Conservation (phyloP, 164 flowering plant species). For the Nymphaea thermarum region DNA sequence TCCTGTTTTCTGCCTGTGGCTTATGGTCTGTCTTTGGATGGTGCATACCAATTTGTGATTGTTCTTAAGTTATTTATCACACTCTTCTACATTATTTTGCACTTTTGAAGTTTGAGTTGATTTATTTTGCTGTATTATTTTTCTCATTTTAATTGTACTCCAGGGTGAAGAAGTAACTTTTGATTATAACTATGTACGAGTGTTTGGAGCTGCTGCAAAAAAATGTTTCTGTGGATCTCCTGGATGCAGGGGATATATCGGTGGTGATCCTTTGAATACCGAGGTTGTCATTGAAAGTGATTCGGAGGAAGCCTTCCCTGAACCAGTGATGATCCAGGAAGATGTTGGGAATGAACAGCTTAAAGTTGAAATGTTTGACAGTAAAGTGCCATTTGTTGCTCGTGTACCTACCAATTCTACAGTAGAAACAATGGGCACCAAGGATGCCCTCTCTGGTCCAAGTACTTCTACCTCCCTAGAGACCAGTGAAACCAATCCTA, state of each 20-base stretch:
- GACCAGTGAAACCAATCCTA: not conserved
- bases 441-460: not conserved
- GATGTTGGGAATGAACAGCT: conserved; percentile 20
- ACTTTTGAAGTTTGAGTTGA: too few relatives aligned
- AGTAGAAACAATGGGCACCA: not conserved
- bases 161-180: conserved; percentile 97
- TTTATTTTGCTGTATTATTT: too few relatives aligned
- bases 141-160: conserved; percentile 1
- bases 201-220: conserved; percentile 97
- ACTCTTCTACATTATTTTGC: too few relatives aligned
- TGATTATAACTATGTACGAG: conserved; percentile 95
- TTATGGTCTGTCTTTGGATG: too few relatives aligned
- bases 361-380: not conserved
- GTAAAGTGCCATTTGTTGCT: not conserved
- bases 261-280: conserved; percentile 71
- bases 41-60: too few relatives aligned
- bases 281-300: conserved; percentile 78
- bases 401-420: not conserved
- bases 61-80: too few relatives aligned
- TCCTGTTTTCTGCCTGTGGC: too few relatives aligned
- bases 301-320: conserved; percentile 88
- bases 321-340: conserved; percentile 57
- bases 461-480: not conserved
- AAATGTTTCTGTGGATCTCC: conserved; percentile 85
- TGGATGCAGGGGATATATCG: conserved; percentile 83